Evolutionary conservation across 2,329 filamentous ascomycete genomes (phyloP).

Genomic region (Didymella pinodella): DNA sequence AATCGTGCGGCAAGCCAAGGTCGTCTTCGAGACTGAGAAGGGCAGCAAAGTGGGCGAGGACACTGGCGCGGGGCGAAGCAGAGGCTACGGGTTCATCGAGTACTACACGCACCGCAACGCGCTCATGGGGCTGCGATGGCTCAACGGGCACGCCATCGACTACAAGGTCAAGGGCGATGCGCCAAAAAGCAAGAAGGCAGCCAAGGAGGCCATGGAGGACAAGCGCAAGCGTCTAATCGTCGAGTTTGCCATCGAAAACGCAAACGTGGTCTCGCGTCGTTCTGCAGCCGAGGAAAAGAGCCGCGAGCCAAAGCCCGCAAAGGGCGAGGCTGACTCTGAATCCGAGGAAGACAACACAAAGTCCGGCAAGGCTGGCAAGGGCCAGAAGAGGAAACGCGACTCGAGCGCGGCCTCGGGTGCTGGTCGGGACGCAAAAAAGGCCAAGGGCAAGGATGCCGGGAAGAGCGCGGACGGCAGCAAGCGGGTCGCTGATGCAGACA

Average conservation of each 20-base stretch:
- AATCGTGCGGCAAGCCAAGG: slow-evolving; percentile 90
- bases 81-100: slow-evolving; percentile 97
- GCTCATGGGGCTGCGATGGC: slow-evolving; percentile 90
- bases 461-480: slow-evolving; percentile 28
- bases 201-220: slow-evolving; percentile 63
- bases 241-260: slow-evolving; percentile 98
- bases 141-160: slow-evolving; percentile 78
- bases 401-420: slow-evolving; percentile 17
- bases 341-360: slow-evolving; percentile 25
- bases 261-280: slow-evolving; percentile 87
- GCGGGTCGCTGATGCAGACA: slow-evolving; percentile 19
- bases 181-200: slow-evolving; percentile 50
- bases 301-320: slow-evolving; percentile 53
- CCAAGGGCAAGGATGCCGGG: slow-evolving; percentile 24
- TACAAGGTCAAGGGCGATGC: slow-evolving; percentile 59
- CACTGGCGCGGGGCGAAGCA: slow-evolving; percentile 79
- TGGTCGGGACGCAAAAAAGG: slow-evolving; percentile 14
- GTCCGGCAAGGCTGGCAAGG: slow-evolving; percentile 25
- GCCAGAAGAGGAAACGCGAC: slow-evolving; percentile 53
- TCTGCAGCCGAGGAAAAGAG: slow-evolving; percentile 68
- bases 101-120: slow-evolving; percentile 94
- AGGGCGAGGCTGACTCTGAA: slow-evolving; percentile 24
- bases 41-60: slow-evolving; percentile 84
- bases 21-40: slow-evolving; percentile 88
- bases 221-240: slow-evolving; percentile 90